Evolutionary conservation across 2,329 filamentous ascomycete species (phyloP).

Genomic region (Trichophyton equinum): DNA sequence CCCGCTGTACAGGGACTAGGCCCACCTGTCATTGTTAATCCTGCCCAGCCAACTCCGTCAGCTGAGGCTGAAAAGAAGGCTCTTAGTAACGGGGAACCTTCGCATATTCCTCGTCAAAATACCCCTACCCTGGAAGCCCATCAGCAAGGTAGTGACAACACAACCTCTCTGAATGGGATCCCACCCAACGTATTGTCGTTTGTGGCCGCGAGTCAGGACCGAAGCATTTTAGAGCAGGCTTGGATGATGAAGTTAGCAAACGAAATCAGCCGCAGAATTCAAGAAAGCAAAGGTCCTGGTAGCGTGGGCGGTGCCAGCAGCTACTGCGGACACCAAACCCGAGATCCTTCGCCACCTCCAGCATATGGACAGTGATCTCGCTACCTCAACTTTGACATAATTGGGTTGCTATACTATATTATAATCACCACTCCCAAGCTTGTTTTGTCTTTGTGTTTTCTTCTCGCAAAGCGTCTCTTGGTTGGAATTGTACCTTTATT

Average conservation of each 20-base stretch:
- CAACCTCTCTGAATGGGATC: not conserved
- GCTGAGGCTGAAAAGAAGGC: not conserved
- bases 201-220: constrained; percentile 14
- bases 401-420: not conserved
- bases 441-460: constrained; percentile 24
- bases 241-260: constrained; percentile 61
- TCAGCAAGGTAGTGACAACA: not conserved
- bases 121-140: not conserved
- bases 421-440: constrained; percentile 22
- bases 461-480: not conserved
- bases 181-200: constrained; percentile 5
- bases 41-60: not conserved
- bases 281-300: constrained; percentile 58
- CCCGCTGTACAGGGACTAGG: constrained; percentile 4
- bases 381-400: not conserved
- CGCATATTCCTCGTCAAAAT: not conserved
- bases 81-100: not conserved
- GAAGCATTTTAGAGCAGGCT: constrained; percentile 34
- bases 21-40: constrained; percentile 14
- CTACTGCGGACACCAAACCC: constrained; percentile 27
- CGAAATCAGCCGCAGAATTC: constrained; percentile 73
- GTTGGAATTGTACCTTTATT: constrained; percentile 4
- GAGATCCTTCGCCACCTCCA: constrained; percentile 31
- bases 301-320: constrained; percentile 21
- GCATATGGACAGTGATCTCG: constrained; percentile 32